Base-by-base conservation (phyloP, 768 basidiomycete species). In the Pleurotus sapidus region DNA sequence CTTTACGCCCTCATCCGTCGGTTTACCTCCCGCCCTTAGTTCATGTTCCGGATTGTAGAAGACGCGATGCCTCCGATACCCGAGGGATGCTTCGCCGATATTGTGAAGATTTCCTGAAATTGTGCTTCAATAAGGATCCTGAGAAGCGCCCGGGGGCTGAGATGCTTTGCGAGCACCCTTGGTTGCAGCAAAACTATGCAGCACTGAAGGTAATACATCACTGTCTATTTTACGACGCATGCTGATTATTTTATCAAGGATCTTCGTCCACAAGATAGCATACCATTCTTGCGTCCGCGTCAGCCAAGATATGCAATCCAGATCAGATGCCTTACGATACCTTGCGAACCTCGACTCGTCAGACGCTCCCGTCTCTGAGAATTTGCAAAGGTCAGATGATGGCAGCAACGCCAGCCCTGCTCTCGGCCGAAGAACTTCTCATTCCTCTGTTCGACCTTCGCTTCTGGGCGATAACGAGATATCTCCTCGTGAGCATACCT, bases 21-120 rank as follows among this genome's bases (percentile, higher is more conserved):
- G 30, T 34, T 34, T 34, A 34, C 30, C 30, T 3, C 30, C 49
- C 45, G 55, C 63, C 67, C 57, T 55, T 63, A 90, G 96, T 98
- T 98, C 53, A 95, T 99, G 91, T 99, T 94, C 76, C 89, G 89
- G 24, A 98, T 99, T 67, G 96, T 99, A 24, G 95, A 97, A 65
- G 95, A 97, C 64, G 83, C 84, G 6, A 86, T 83, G 77, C 95
- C 96, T 25, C 93, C 93, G 2, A 71, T 97, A 43, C 96, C 96
- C 0, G 84, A 87, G 14, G 84, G 78, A 9, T 88, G 87, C 62
- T 94, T 94, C 95, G 3, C 78, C 80, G n/a, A 77, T 84, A 18
- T 78, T 78, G 98, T 14, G 72, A 78, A 56, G 86, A 93, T 67
- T 98, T 98, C 70, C 73, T 99, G 17, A 78, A 70, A n/a, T 79